phyloP scores from a whole-genome alignment of 1,284 basidiomycete genomes.

The Chalciporus sp. region DNA sequence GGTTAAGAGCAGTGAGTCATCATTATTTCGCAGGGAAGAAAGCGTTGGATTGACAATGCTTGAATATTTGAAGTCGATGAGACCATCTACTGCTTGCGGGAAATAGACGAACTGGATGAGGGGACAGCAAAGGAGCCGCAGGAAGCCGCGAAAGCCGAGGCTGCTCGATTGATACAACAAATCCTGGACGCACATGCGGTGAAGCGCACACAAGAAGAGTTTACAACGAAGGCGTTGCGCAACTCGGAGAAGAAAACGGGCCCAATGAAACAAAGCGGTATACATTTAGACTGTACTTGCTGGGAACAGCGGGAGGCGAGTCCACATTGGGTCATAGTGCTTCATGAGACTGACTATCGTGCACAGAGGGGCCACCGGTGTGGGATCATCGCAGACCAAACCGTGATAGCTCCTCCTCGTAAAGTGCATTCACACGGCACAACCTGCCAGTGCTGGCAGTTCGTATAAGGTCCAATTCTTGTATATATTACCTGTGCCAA shows the following conservation, averaged over 20 bases:
- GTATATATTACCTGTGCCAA: neutral
- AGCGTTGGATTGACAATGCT: neutral
- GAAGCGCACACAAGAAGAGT: neutral
- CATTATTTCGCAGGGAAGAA: neutral
- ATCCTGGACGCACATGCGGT: neutral
- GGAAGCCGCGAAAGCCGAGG: neutral
- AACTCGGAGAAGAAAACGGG: neutral
- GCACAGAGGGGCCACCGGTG: neutral
- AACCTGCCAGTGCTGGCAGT: conserved; percentile 2
- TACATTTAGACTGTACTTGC: neutral
- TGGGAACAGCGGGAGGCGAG: neutral
- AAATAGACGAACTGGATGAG: too few relatives aligned
- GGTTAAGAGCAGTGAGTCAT: neutral
- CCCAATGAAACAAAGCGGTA: neutral
- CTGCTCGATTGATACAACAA: neutral
- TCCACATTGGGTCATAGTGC: neutral
- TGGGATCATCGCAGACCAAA: neutral
- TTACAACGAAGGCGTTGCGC: neutral
- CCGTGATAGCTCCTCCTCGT: neutral
- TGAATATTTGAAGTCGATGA: neutral
- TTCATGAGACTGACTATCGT: neutral
- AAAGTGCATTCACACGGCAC: neutral
- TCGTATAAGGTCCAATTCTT: neutral
- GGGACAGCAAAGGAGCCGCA: neutral
- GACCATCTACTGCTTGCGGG: too few relatives aligned